Conservation (phyloP, 2,329 filamentous ascomycete genomes). For the Cucurbitaria berberidis region DNA sequence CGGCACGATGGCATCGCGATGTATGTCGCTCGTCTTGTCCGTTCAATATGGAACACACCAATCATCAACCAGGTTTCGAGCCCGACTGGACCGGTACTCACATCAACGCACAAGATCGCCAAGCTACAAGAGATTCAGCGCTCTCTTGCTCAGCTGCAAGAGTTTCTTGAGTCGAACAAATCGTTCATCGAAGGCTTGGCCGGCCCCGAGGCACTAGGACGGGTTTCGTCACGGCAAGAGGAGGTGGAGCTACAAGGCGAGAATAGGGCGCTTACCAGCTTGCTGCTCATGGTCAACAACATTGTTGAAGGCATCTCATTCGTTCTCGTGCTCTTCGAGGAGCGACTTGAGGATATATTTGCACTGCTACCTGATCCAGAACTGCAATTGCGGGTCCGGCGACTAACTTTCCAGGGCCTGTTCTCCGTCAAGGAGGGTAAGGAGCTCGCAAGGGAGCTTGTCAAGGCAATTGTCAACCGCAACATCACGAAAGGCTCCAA, state of each 20-base stretch:
- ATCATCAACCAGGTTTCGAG: constrained; percentile 67
- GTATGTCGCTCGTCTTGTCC: constrained; percentile 86
- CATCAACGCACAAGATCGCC: constrained; percentile 67
- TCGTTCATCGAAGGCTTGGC: constrained; percentile 91
- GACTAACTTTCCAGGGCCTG: constrained; percentile 84
- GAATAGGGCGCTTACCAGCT: constrained; percentile 86
- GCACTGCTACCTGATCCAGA: constrained; percentile 70
- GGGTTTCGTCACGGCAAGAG: constrained; percentile 81
- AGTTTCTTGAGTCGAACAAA: constrained; percentile 86
- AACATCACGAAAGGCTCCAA: constrained; percentile 98
- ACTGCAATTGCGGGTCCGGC: constrained; percentile 71
- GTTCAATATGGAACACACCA: constrained; percentile 82
- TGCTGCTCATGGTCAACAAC: constrained; percentile 84
- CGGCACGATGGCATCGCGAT: constrained; percentile 86
- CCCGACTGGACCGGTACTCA: constrained; percentile 67
- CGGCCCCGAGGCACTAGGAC: constrained; percentile 84
- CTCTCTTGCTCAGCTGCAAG: constrained; percentile 76
- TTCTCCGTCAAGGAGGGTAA: constrained; percentile 82
- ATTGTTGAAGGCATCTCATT: constrained; percentile 98
- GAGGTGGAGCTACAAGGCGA: constrained; percentile 92
- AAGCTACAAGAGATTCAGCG: constrained; percentile 82
- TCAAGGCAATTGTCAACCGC: constrained; percentile 97
- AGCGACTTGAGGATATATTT: constrained; percentile 88
- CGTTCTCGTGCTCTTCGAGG: constrained; percentile 91
- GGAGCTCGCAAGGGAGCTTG: constrained; percentile 89